These are phyloP conservation scores for Helenozyma baotianmanensis DNA, from an alignment of 805 yeast genomes.

Conservation along the genomic window DNA sequence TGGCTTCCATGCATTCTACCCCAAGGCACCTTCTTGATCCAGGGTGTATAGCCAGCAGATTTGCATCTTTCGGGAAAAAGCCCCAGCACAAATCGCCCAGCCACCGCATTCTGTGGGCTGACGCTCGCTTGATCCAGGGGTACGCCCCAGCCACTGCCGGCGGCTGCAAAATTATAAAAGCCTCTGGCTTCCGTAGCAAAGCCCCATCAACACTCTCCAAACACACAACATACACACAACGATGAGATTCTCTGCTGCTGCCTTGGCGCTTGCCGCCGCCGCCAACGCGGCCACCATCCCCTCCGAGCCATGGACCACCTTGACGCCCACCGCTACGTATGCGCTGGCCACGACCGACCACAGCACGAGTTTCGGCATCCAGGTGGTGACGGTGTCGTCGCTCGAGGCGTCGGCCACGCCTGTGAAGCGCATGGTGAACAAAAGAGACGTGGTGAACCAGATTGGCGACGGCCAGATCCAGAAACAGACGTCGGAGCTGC, in stretches of 20 bases:
- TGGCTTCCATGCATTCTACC: too few relatives aligned
- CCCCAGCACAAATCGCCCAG: constrained; percentile 1
- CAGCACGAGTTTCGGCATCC: constrained; percentile 61
- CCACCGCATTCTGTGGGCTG: neutral
- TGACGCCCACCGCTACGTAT: constrained; percentile 59
- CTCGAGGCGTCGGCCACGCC: constrained; percentile 23
- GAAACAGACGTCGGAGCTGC: constrained; percentile 30
- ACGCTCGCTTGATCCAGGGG: neutral
- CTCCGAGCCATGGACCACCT: constrained; percentile 64
- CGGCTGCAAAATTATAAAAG: neutral
- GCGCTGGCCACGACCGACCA: constrained; percentile 56
- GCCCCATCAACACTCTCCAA: neutral
- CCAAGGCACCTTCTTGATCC: neutral
- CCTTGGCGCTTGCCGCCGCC: constrained; percentile 38
- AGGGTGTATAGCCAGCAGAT: neutral
- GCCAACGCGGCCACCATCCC: constrained; percentile 62
- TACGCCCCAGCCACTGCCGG: neutral
- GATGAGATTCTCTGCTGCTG: constrained; percentile 14
- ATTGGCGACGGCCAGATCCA: constrained; percentile 63
- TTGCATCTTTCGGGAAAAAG: neutral
- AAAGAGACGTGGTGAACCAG: constrained; percentile 44
- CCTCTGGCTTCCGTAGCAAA: neutral
- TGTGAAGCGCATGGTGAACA: constrained; percentile 22
- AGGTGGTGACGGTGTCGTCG: constrained; percentile 44
- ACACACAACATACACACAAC: too few relatives aligned